phyloP scores from a whole-genome alignment of 2,329 filamentous ascomycete species.

The Cyanodermella asteris region DNA sequence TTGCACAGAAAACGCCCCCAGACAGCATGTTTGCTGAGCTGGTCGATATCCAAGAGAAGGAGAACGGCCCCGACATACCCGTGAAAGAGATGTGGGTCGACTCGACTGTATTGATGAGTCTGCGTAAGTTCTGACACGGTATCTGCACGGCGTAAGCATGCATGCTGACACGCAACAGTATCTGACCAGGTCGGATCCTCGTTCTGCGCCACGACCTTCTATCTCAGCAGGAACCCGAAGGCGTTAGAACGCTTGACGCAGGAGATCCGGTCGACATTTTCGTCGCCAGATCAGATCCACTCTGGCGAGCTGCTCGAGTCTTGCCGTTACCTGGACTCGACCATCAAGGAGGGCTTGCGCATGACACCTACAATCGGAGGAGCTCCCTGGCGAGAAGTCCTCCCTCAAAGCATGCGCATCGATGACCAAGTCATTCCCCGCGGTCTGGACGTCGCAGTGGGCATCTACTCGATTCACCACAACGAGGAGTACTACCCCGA shows the following conservation, averaged over 20 bases:
- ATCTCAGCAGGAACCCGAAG: constrained; percentile 19
- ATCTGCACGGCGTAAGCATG: constrained; percentile 20
- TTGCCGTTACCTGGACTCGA: constrained; percentile 20
- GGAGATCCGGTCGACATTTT: constrained; percentile 17
- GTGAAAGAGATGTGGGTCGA: constrained; percentile 27
- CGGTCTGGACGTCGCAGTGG: constrained; percentile 14
- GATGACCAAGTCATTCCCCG: constrained; percentile 13
- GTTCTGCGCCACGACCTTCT: too few species aligned
- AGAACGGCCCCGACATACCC: constrained; percentile 22
- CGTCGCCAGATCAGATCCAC: constrained; percentile 16
- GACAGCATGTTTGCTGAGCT: constrained; percentile 23
- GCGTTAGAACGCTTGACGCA: constrained; percentile 14
- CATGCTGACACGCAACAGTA: too few species aligned
- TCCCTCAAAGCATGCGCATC: constrained; percentile 12
- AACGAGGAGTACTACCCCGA: constrained; percentile 14
- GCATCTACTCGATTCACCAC: constrained; percentile 15
- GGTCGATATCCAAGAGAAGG: constrained; percentile 23
- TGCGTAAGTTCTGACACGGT: constrained; percentile 23
- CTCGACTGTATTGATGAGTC: constrained; percentile 26
- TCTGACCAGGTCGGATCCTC: too few species aligned
- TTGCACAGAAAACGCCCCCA: too few species aligned
- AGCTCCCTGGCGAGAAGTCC: constrained; percentile 13
- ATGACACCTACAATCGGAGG: constrained; percentile 13
- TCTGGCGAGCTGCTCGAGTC: constrained; percentile 15
- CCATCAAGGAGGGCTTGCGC: constrained; percentile 18